Conservation (phyloP, 1,284 basidiomycete genomes). For the Apiotrichum porosum region DNA sequence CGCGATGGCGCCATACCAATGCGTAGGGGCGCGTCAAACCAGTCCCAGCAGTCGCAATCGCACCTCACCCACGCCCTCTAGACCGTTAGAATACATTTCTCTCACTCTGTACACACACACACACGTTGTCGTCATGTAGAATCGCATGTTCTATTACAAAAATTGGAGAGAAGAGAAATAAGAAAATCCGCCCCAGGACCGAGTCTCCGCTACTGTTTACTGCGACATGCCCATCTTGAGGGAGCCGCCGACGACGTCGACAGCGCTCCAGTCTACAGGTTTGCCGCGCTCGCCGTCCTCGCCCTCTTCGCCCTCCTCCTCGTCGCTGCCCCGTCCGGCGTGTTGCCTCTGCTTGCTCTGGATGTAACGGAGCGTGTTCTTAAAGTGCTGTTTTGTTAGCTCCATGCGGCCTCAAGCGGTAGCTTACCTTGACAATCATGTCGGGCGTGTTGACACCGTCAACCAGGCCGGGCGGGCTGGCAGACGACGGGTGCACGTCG, state of each 20-base stretch:
- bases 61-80: no score
- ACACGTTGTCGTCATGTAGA: not conserved
- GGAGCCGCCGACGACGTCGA: constrained; percentile 76
- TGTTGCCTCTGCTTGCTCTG: constrained; percentile 44
- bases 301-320: constrained; percentile 38
- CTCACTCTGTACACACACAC: not conserved
- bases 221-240: constrained; percentile 67
- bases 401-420: no score
- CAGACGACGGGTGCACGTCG: constrained; percentile 77
- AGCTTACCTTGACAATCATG: constrained; percentile 63
- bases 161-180: not conserved
- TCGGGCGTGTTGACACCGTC: constrained; percentile 87
- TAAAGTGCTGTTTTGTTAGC: constrained; percentile 67
- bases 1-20: no score
- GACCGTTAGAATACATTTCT: no score
- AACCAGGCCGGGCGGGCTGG: constrained; percentile 72
- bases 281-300: constrained; percentile 48
- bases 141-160: constrained; percentile 8
- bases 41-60: not conserved
- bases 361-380: constrained; percentile 80
- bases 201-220: not conserved
- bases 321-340: constrained; percentile 14
- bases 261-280: constrained; percentile 64
- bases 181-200: not conserved
- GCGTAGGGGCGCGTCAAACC: not conserved